Base-by-base conservation (phyloP, 2,329 filamentous ascomycete genomes). In the Rhynchosporium agropyri region DNA sequence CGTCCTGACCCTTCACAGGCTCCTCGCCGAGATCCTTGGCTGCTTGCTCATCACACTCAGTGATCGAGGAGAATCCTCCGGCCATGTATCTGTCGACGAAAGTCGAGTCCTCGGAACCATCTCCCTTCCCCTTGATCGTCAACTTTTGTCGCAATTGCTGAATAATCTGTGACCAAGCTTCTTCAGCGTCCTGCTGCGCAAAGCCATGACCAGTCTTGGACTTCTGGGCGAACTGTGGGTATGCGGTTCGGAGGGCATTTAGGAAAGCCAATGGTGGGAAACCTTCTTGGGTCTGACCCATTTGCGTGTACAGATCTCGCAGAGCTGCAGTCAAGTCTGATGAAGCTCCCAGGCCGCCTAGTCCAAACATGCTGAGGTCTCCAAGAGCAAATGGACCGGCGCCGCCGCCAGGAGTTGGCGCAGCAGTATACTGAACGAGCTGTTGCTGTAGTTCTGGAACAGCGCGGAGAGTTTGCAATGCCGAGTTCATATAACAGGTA, bases 401-500 rank as follows among this genome's bases (percentile, higher is more conserved):
- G 15, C 54, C 31, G n/a, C 66, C 65, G 50, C 61, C 59, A 20
- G 49, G 76, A 55, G n/a, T 64, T 15, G 63, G 70, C 65, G 64
- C 64, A 69, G 82, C 71, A 51, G 72, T 83, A 70, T 91, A 96
- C 54, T 83, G 86, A 64, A 80, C 74, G 51, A 99, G 83, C 70
- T 91, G 86, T 42, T 91, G 82, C 73, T 97, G 92, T 42, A 99
- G 85, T 79, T 99, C 95, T 8, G 95, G 95, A 64, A 99, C 92
- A 59, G 89, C 84, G 66, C 91, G 88, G 68, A 99, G 80, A 3
- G 92, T 89, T 77, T 99, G 96, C n/a, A 99, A 82, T 0, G 94
- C 97, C 56, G 95, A 95, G 81, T 99, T 99, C 73, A 98, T 87
- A 76, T 99, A 99, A 80, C 95, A 99, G 3, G 96, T 99, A 77